Evolutionary conservation across 75 land plant species (phyloP).

Genomic region (Adiantum capillusveneris): DNA sequence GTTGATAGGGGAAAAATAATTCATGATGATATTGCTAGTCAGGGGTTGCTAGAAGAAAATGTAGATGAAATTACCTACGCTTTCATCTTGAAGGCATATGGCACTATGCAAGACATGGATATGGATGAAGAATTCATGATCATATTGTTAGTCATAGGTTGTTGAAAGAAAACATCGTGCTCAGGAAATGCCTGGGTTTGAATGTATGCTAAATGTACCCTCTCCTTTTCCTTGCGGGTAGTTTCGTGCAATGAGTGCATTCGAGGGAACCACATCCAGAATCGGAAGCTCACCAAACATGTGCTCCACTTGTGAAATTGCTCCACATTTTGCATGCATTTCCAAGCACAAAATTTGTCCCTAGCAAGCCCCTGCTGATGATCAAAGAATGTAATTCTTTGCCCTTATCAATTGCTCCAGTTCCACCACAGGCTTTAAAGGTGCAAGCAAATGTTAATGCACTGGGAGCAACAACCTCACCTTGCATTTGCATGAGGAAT

Average conservation of each 20-base stretch:
- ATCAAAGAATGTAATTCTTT: constrained; percentile 21
- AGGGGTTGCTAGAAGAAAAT: no score
- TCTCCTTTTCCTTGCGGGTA: constrained; percentile 15
- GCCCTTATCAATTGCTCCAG: no score
- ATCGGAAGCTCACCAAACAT: constrained; percentile 38
- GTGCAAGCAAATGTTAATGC: constrained; percentile 37
- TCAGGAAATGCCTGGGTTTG: no score
- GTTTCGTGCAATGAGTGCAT: constrained; percentile 25
- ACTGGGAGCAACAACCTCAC: constrained; percentile 36
- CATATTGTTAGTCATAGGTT: no score
- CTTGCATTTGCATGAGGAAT: constrained; percentile 14
- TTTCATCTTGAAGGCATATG: no score
- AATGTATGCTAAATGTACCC: constrained; percentile 25
- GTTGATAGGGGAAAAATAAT: no score
- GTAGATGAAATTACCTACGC: no score
- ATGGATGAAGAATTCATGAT: no score
- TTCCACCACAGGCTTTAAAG: constrained; percentile 25
- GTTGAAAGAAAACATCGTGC: no score
- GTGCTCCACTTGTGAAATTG: constrained; percentile 20
- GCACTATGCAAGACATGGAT: no score
- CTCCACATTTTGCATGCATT: constrained; percentile 37
- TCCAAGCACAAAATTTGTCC: constrained; percentile 29
- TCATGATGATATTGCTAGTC: no score
- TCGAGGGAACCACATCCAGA: constrained; percentile 39
- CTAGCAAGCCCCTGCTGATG: constrained; percentile 34